Evolutionary conservation across 495 filamentous ascomycete genomes (phyloP), one percentile per base, ranked within the genome.

Genomic region (Aspergillus haitiensis): DNA sequence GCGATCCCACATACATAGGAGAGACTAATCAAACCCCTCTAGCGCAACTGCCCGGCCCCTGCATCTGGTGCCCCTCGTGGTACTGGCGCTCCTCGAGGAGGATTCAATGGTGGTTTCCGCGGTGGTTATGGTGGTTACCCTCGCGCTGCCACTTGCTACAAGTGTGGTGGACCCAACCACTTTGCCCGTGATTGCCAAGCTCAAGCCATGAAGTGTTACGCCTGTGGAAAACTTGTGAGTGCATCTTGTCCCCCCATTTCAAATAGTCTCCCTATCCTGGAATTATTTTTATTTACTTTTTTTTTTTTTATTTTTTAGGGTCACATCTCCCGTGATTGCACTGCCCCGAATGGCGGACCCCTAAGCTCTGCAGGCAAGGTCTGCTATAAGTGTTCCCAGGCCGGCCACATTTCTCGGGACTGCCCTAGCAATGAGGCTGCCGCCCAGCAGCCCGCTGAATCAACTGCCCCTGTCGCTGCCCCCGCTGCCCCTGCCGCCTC

Each of bases 191-290:
- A 99, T 73, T 99, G 95, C 82, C 95, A 99, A 79, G 94, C 94
- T 61, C 95, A 98, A 78, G 92, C 93, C 55, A 97, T 97, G 92
- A 99, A 99, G 78, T 99, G 95, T 84, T 99, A 98, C 74, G 93
- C 95, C 63, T 99, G 95, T 73, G 95, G 95, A 71, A 98, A 98
- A 79, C 85, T 97, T 52, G 78, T 81, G 58, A 69, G 78, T 69
- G 39, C 32, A 37, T 18, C 27, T 45, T 50, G 2, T 15, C 32
- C 36, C n/a, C 8, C 10, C 16, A 11, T 34, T 57, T 35, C 21
- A 27, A 27, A 21, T 27, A 50, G 32, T 49, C 11, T 42, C 12
- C 3, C 21, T 27, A 27, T 27, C 21, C 21, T 27, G 21, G 21
- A 3, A 27, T 1, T 10, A 7, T 44, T 32, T 15, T 12, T 36